These are phyloP conservation scores for Pythium aphanidermatum DNA, from an alignment of 352 stramenopile genomes.

Conservation along the genomic window DNA sequence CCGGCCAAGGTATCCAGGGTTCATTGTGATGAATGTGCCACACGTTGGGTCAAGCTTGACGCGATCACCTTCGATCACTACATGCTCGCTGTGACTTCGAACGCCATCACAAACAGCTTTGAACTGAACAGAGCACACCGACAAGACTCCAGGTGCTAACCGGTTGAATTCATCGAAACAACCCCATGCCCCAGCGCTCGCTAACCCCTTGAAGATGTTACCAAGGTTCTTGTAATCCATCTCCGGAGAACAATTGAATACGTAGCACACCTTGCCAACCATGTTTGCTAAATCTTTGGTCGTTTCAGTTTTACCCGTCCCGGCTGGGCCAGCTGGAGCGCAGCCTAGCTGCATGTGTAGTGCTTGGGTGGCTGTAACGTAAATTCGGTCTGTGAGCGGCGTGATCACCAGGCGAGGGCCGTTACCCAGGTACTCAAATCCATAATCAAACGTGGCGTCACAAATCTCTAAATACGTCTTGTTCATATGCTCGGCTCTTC, in stretches of 20 bases:
- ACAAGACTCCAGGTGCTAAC: conserved; percentile 89
- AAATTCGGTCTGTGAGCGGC: conserved; percentile 93
- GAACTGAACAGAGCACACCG: conserved; percentile 92
- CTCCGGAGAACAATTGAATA: conserved; percentile 94
- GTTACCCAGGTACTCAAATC: conserved; percentile 95
- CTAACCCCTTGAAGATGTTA: conserved; percentile 95
- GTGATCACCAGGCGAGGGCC: conserved; percentile 91
- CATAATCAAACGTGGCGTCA: conserved; percentile 91
- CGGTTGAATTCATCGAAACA: conserved; percentile 97
- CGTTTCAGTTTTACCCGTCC: conserved; percentile 93
- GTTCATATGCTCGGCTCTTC: conserved; percentile 34
- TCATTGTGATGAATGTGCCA: conserved; percentile 97
- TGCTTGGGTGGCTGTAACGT: conserved; percentile 92
- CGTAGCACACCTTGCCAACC: conserved; percentile 92
- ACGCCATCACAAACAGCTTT: conserved; percentile 94
- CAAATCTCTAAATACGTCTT: conserved; percentile 84
- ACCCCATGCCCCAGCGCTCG: conserved; percentile 90
- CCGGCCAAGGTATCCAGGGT: conserved; percentile 92
- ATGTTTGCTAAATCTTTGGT: conserved; percentile 93
- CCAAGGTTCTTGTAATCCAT: conserved; percentile 95
- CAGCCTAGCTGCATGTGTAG: conserved; percentile 96
- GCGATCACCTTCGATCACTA: conserved; percentile 90
- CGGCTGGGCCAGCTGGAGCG: conserved; percentile 83
- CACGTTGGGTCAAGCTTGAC: conserved; percentile 86
- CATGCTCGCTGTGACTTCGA: conserved; percentile 66